Evolutionary conservation across 805 yeast species (phyloP).

Genomic region (Candida sphagnicola): DNA sequence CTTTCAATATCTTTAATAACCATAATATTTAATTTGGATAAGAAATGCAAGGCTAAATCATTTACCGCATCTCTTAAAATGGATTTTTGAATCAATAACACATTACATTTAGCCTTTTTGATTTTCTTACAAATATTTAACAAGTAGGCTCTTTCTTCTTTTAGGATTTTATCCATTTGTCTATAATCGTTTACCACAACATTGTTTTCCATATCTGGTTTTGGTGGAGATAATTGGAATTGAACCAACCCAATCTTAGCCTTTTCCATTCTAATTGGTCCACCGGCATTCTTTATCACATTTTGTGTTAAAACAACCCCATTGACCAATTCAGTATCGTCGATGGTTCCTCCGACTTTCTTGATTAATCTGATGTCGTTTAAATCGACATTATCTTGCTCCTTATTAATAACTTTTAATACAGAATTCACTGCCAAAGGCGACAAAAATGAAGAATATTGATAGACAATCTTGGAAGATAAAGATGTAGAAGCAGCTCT

Average conservation of each 20-base stretch:
- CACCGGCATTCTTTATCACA: slow-evolving; percentile 87
- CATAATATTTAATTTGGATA: slow-evolving; percentile 88
- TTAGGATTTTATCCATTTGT: slow-evolving; percentile 97
- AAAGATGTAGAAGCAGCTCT: slow-evolving; percentile 94
- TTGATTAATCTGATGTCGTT: slow-evolving; percentile 85
- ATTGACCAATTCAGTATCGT: slow-evolving; percentile 87
- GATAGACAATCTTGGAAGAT: slow-evolving; percentile 93
- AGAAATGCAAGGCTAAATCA: slow-evolving; percentile 90
- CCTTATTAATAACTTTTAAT: slow-evolving; percentile 63
- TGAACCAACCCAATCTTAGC: slow-evolving; percentile 88
- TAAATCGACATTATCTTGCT: slow-evolving; percentile 70
- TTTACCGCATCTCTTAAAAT: slow-evolving; percentile 92
- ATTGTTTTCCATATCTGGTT: slow-evolving; percentile 96
- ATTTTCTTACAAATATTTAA: slow-evolving; percentile 93
- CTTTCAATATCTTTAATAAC: slow-evolving; percentile 94
- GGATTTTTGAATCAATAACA: slow-evolving; percentile 85
- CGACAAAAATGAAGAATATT: slow-evolving; percentile 78
- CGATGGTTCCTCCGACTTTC: slow-evolving; percentile 96
- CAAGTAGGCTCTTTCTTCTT: slow-evolving; percentile 95
- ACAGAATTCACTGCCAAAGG: slow-evolving; percentile 96
- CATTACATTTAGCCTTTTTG: slow-evolving; percentile 96
- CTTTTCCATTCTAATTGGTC: slow-evolving; percentile 91
- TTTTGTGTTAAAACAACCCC: slow-evolving; percentile 94
- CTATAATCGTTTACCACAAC: slow-evolving; percentile 96
- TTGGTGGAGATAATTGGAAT: slow-evolving; percentile 94